A percentile compares a stretch with the other conserved stretches of the same genome.
Evolutionary conservation across 768 basidiomycete genomes (phyloP).

Genomic region (Austroboletus festivus): DNA sequence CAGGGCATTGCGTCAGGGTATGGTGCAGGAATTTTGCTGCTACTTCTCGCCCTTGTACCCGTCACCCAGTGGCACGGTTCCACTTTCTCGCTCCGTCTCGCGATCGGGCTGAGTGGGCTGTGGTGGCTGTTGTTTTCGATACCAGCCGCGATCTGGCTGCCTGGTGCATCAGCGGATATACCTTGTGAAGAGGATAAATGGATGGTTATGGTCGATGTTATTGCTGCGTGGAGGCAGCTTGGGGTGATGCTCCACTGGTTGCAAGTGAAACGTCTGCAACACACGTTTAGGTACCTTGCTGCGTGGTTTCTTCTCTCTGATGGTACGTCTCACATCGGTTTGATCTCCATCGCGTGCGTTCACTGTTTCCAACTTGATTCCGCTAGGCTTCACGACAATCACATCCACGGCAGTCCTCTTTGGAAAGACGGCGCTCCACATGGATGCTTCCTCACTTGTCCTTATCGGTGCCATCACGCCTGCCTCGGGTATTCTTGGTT

Average conservation of each 20-base stretch:
- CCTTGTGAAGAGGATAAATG: slow-evolving; percentile 31
- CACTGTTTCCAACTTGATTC: background rate
- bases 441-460: slow-evolving; percentile 75
- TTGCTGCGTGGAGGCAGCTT: slow-evolving; percentile 71
- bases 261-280: slow-evolving; percentile 69
- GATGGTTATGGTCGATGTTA: slow-evolving; percentile 51
- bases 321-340: slow-evolving; percentile 43
- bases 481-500: slow-evolving; percentile 74
- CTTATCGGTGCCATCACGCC: slow-evolving; percentile 80
- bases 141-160: slow-evolving; percentile 75
- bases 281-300: slow-evolving; percentile 86
- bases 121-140: slow-evolving; percentile 88
- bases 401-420: slow-evolving; percentile 91
- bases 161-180: slow-evolving; percentile 29
- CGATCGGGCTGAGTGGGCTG: slow-evolving; percentile 78
- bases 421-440: slow-evolving; percentile 82
- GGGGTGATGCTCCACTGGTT: slow-evolving; percentile 69
- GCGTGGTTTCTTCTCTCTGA: slow-evolving; percentile 96
- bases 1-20: slow-evolving; percentile 87
- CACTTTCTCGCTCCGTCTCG: slow-evolving; percentile 75
- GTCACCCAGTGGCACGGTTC: slow-evolving; percentile 71
- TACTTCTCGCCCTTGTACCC: slow-evolving; percentile 75
- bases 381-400: slow-evolving; percentile 82
- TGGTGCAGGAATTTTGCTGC: slow-evolving; percentile 71
- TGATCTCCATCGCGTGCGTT: no score